Evolutionary conservation across 805 yeast species (phyloP), one percentile per base, ranked within the genome.

Genomic region (Hanseniaspora pseudoguilliermondii): DNA sequence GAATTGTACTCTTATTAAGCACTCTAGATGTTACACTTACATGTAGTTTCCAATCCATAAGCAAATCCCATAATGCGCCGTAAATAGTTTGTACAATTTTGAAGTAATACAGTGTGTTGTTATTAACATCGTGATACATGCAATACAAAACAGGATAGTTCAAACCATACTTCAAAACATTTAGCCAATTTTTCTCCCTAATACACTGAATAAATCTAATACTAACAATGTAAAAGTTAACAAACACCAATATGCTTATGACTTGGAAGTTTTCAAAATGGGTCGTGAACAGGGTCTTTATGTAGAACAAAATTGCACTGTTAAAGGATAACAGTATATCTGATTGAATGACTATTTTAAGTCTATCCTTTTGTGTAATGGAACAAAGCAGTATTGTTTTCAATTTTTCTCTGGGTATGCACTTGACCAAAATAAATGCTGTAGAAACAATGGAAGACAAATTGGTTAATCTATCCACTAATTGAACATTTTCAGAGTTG

Each of bases 1-100:
- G 46, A 60, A 75, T 77, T 66, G 90, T 90, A 38, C 74, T 65
- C 39, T 56, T 11, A 44, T 57, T 58, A 9, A 66, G 59, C 36
- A 63, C 62, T 39, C 57, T 47, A 18, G 25, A 41, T 1, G 53
- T 58, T 59, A 47, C 72, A 73, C 62, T 84, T 73, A 9, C 63
- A 11, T 77, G 76, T 49, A 88, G 73, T 46, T 81, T 80, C 98
- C 98, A 93, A 71, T 93, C 99, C 76, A 80, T 80, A 51, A 77
- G 76, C 13, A 91, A 68, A 67, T 93, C 99, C 99, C 99, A 93
- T 55, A 80, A 71, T 58, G 87, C 85, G 16, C 95, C 78, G 66
- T 85, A 93, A 0, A 79, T 62, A 0, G 97, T 84, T 65, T 86
- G 88, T 42, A 85, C 62, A 1, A 82, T 63, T 58, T 76, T 80